Evolutionary conservation across 139 green algal species (phyloP).

Genomic region (Monoraphidium neglectum): DNA sequence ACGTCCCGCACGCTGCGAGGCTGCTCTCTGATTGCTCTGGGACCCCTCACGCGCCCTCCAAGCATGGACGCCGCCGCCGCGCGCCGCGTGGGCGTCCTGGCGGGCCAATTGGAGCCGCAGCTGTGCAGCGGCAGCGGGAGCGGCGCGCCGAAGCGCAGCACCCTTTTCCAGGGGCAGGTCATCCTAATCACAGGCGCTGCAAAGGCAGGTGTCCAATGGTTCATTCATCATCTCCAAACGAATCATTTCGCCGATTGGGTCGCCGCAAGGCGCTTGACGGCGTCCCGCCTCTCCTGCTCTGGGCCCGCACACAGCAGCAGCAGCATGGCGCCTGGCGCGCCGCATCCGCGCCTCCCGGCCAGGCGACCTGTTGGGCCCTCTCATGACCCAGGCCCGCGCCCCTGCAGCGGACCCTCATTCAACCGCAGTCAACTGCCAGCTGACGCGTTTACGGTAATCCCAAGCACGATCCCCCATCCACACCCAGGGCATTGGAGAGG

Average conservation of each 20-base stretch:
- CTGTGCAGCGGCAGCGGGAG: too few species aligned
- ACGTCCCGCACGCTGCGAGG: too few species aligned
- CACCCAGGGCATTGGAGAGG: slow-evolving; percentile 69
- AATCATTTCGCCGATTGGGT: neutral
- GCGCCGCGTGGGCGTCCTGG: too few species aligned
- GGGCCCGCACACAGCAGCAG: neutral
- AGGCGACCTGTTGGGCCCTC: too few species aligned
- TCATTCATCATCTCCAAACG: too few species aligned
- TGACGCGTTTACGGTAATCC: neutral
- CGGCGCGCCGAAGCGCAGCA: too few species aligned
- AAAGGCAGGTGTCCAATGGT: too few species aligned
- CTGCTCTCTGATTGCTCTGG: too few species aligned
- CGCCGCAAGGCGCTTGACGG: neutral
- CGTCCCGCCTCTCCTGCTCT: neutral
- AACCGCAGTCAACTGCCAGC: neutral
- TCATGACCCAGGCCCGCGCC: too few species aligned
- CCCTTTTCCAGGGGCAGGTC: slow-evolving; percentile 58
- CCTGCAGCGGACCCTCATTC: neutral
- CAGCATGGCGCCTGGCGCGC: neutral
- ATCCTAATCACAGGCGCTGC: slow-evolving; percentile 78
- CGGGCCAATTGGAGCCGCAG: too few species aligned
- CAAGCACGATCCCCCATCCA: slow-evolving; percentile 50
- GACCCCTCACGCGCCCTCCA: too few species aligned
- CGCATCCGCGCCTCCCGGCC: neutral
- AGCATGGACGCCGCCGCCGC: too few species aligned